phyloP scores from a whole-genome alignment of 495 filamentous ascomycete genomes.

The Platismatia glauca region DNA sequence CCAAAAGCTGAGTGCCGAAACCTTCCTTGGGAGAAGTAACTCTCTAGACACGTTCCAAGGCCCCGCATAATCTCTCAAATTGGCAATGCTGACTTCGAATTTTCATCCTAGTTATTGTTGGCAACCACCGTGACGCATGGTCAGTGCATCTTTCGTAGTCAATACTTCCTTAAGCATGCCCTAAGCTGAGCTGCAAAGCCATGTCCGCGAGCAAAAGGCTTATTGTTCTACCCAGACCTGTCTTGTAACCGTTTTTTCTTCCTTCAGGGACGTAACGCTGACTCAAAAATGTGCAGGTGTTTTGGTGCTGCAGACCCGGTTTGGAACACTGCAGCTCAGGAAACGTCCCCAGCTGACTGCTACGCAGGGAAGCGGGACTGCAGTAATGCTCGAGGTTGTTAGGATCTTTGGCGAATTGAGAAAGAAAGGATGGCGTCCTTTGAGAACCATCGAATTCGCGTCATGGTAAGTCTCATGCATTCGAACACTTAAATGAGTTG shows the following conservation, averaged over 20 bases:
- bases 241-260: background rate
- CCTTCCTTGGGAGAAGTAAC: background rate
- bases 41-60: background rate
- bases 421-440: constrained; percentile 73
- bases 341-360: background rate
- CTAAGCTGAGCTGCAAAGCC: background rate
- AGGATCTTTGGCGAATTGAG: constrained; percentile 71
- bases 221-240: background rate
- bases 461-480: constrained; percentile 50
- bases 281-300: constrained; percentile 29
- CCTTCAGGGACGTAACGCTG: background rate
- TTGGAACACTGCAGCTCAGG: background rate
- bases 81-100: background rate
- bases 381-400: constrained; percentile 79
- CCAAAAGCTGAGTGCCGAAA: background rate
- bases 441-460: constrained; percentile 85
- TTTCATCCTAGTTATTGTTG: constrained; percentile 53
- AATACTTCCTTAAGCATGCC: background rate
- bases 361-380: constrained; percentile 64
- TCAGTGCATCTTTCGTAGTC: background rate
- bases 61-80: background rate
- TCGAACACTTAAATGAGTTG: background rate
- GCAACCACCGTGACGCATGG: constrained; percentile 92
- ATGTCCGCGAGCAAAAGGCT: background rate
- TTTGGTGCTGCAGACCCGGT: constrained; percentile 72